Percentiles rank a stretch among this genome's conserved stretches.
Conservation (phyloP, 805 yeast species). For the Hanseniaspora meyeri region DNA sequence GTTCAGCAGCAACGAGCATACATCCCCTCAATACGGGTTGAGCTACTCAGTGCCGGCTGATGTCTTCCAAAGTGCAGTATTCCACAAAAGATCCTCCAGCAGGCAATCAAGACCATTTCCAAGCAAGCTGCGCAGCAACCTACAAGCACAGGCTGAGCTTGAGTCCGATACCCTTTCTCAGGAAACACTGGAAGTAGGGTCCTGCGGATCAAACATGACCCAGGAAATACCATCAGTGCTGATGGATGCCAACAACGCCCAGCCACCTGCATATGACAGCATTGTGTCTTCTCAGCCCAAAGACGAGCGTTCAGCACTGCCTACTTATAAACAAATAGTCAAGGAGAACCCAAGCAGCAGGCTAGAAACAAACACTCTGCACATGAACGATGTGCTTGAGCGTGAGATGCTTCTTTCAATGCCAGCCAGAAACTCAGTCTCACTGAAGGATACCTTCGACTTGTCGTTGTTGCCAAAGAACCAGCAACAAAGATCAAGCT, state of each 20-base stretch:
- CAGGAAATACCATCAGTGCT: background rate
- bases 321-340: background rate
- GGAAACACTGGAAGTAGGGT: background rate
- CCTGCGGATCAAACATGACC: background rate
- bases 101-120: background rate
- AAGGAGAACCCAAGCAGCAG: constrained; percentile 4
- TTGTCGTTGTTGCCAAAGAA: background rate
- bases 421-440: background rate
- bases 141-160: background rate
- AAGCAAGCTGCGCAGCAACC: background rate
- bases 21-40: background rate
- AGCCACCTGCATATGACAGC: constrained; percentile 3
- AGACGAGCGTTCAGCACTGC: background rate
- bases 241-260: background rate
- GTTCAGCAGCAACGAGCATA: background rate
- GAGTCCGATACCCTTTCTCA: background rate
- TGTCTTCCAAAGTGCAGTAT: too few species aligned
- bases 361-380: background rate
- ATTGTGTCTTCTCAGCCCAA: background rate
- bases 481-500: too few species aligned
- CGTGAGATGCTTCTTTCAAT: background rate
- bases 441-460: background rate
- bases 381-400: background rate
- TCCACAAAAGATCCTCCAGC: background rate
- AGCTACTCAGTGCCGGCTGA: background rate